Percentiles rank a stretch among this genome's conserved stretches.
Evolutionary conservation across 345 rosid genomes (phyloP).

Genomic region (Capsella bursapastoris): DNA sequence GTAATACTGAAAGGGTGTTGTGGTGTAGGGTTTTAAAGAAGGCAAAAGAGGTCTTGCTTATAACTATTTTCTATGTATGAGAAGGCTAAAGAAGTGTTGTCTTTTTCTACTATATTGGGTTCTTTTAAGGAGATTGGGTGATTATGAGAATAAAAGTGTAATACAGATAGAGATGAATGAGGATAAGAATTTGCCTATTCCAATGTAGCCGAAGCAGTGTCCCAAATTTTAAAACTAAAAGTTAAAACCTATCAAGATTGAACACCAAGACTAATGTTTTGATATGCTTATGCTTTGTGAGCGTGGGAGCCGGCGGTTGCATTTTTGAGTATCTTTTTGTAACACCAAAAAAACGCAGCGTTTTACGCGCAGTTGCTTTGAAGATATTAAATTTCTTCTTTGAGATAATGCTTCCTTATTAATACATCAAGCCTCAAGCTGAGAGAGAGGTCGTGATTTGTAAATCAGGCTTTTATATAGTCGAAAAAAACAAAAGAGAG

Average conservation of each 20-base stretch:
- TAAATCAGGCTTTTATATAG: background rate
- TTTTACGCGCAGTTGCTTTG: too few species aligned
- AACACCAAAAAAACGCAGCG: too few species aligned
- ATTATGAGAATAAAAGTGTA: slow-evolving; percentile 29
- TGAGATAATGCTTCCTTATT: too few species aligned
- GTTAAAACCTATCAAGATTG: background rate
- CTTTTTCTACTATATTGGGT: slow-evolving; percentile 12
- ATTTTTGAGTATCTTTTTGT: background rate
- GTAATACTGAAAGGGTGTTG: background rate
- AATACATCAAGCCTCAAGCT: background rate
- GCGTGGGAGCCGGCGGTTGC: background rate
- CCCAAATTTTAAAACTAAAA: background rate
- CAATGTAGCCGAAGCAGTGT: background rate
- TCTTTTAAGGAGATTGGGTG: background rate
- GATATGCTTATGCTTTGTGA: background rate
- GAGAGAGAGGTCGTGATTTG: slow-evolving; percentile 1
- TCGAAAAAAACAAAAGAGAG: background rate
- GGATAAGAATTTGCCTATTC: background rate
- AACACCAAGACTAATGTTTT: background rate
- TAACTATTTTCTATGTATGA: slow-evolving; percentile 42
- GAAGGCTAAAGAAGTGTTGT: slow-evolving; percentile 36
- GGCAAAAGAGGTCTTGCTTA: slow-evolving; percentile 39
- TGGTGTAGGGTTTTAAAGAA: slow-evolving; percentile 32
- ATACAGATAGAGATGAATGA: slow-evolving; percentile 1
- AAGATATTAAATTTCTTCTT: too few species aligned